Conservation (phyloP, 225 moss, liverwort and hornwort genomes). For the Polytrichum commune region DNA sequence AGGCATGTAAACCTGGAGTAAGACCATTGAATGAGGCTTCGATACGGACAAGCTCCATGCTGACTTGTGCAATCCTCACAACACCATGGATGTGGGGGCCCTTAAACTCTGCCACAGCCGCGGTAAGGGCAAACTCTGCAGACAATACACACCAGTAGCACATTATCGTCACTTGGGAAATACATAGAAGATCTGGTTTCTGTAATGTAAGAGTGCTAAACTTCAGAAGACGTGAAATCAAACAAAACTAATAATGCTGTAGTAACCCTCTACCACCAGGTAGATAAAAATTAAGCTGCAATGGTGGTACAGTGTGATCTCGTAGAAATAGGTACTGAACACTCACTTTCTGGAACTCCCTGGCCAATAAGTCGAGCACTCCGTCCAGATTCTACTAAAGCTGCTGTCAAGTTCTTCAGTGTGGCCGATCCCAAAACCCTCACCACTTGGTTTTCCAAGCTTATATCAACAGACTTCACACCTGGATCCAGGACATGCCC, state of each 20-base stretch:
- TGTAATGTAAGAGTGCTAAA: too few species aligned
- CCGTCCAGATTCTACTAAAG: slow-evolving; percentile 84
- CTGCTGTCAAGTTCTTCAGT: slow-evolving; percentile 60
- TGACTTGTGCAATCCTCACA: slow-evolving; percentile 87
- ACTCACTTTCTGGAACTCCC: slow-evolving; percentile 79
- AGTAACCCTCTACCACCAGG: too few species aligned
- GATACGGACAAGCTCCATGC: slow-evolving; percentile 70
- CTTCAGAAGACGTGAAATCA: too few species aligned
- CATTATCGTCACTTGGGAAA: not conserved
- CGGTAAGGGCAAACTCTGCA: slow-evolving; percentile 78
- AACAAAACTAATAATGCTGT: too few species aligned
- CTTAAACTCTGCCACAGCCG: slow-evolving; percentile 97
- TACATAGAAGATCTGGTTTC: too few species aligned
- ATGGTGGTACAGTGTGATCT: too few species aligned
- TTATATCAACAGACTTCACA: slow-evolving; percentile 77
- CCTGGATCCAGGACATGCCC: slow-evolving; percentile 40
- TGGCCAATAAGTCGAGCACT: slow-evolving; percentile 91
- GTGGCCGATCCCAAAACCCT: slow-evolving; percentile 75
- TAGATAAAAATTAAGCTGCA: too few species aligned
- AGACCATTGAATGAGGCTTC: slow-evolving; percentile 87
- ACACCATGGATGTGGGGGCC: slow-evolving; percentile 90
- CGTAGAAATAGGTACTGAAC: not conserved
- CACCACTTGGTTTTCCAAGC: slow-evolving; percentile 87
- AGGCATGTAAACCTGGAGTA: slow-evolving; percentile 70
- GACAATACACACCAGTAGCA: slow-evolving; percentile 1